Base-by-base conservation (phyloP, 2,329 filamentous ascomycete species). In the Xylariomycetidae sp. region DNA sequence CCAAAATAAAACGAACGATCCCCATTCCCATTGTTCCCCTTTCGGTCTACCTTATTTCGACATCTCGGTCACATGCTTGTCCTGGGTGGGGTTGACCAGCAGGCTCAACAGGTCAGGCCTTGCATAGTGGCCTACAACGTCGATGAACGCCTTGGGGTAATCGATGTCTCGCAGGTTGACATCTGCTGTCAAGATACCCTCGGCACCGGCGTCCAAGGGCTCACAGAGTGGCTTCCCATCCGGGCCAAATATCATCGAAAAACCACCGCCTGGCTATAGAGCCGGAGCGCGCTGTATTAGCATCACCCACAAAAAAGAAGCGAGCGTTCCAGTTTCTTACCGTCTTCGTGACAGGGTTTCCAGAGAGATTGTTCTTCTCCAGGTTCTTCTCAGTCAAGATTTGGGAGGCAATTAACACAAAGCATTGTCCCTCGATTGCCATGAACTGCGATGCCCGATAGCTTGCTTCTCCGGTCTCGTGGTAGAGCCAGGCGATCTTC, bases 121-220 rank as follows among this genome's bases (percentile, higher is more conserved):
- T 32, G 58, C 56, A 43, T 65, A 54, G 43, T 55, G 50, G 4
- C 53, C 54, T 34, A 54, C 52, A 20, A 61, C 58, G 32, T 67
- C 62, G 12, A 63, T 55, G 29, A 64, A 63, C 0, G 56, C 57
- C 20, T 60, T 54, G 1, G 59, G 58, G 18, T 58, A 54, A n/a
- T 62, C 56, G 8, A 63, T 57, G 23, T 59, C 55, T 13, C 60
- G 50, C 31, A 76, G 48, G 23, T 74, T 64, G 29, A 76, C 46
- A 37, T 76, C 68, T 0, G 69, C 70, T 35, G 61, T 67, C 6
- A 76, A 35, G 9, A 76, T 63, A 4, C 64, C 61, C 43, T 76
- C 72, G 16, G 59, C 56, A 0, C 57, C 58, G 10, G 55, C 50
- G 4, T 54, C 50, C 34, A 65, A 22, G 0, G 59, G 14, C 23